Percentiles rank a stretch among this genome's conserved stretches.
Evolutionary conservation across 257 asterid genomes (phyloP).

Genomic region (Buddleja alternifolia): DNA sequence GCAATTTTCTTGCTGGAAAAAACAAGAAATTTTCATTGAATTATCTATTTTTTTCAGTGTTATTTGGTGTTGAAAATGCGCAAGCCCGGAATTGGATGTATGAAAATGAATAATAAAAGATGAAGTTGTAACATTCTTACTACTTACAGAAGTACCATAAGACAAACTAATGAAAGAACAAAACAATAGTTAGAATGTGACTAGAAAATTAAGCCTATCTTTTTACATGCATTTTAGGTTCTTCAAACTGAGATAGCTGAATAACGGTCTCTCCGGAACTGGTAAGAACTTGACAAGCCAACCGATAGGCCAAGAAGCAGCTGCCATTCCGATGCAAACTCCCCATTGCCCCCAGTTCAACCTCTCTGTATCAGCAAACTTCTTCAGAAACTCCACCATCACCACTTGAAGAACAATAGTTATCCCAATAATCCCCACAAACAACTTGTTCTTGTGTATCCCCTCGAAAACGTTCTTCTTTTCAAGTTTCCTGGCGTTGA

Average conservation of each 20-base stretch:
- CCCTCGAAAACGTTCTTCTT: conserved; percentile 65
- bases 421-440: conserved; percentile 57
- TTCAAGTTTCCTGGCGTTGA: conserved; percentile 62
- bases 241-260: conserved; percentile 20
- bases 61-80: no score
- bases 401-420: conserved; percentile 57
- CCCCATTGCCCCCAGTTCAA: conserved; percentile 68
- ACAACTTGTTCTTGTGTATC: conserved; percentile 50
- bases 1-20: no score
- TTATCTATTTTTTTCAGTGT: no score
- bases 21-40: no score
- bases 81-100: no score
- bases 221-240: not conserved
- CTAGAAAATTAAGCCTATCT: not conserved
- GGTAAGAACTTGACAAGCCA: conserved; percentile 51
- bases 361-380: conserved; percentile 64
- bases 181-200: not conserved
- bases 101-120: no score
- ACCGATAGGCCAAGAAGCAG: conserved; percentile 60
- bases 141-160: not conserved
- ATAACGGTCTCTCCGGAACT: conserved; percentile 38
- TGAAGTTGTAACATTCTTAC: not conserved
- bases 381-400: conserved; percentile 70
- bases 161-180: not conserved
- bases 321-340: conserved; percentile 50